Percentiles rank a stretch among this genome's conserved stretches.
phyloP scores from a whole-genome alignment of 306 rosid species.

The Albizia julibrissin region DNA sequence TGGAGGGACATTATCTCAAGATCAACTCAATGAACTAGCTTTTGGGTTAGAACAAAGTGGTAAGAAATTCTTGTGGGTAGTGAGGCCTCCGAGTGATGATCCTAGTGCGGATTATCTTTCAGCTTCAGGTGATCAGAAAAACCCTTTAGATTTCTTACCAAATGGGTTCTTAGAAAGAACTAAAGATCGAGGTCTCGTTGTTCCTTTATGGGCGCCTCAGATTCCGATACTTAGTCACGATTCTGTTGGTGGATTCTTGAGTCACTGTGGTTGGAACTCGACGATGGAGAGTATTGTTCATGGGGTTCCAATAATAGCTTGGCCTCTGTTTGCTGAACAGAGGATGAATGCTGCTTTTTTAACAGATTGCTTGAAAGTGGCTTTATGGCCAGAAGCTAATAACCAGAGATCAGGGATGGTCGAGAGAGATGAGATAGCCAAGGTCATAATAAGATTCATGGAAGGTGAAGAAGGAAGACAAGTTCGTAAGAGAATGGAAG shows the following conservation, averaged over 20 bases:
- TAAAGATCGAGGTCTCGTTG: background rate
- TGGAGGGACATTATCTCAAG: background rate
- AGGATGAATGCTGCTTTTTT: background rate
- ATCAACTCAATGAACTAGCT: background rate
- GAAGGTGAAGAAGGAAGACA: background rate
- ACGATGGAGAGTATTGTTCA: background rate
- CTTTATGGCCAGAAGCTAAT: background rate
- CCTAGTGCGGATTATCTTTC: background rate
- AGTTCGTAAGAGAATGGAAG: background rate
- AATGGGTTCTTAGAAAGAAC: conserved; percentile 4
- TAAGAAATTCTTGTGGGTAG: background rate
- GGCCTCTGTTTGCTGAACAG: conserved; percentile 4
- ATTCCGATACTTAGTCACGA: background rate
- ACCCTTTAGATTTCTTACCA: background rate
- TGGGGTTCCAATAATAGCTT: background rate
- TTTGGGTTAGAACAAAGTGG: background rate
- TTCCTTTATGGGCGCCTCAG: conserved; percentile 16
- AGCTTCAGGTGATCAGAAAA: background rate
- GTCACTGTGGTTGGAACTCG: conserved; percentile 16
- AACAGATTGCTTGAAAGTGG: background rate
- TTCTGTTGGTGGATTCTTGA: background rate
- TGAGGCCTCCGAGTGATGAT: background rate
- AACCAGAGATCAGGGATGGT: background rate
- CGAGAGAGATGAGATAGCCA: background rate
- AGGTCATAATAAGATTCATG: background rate